Evolutionary conservation across 805 yeast species (phyloP).

Genomic region (Ogataea dorogensis): DNA sequence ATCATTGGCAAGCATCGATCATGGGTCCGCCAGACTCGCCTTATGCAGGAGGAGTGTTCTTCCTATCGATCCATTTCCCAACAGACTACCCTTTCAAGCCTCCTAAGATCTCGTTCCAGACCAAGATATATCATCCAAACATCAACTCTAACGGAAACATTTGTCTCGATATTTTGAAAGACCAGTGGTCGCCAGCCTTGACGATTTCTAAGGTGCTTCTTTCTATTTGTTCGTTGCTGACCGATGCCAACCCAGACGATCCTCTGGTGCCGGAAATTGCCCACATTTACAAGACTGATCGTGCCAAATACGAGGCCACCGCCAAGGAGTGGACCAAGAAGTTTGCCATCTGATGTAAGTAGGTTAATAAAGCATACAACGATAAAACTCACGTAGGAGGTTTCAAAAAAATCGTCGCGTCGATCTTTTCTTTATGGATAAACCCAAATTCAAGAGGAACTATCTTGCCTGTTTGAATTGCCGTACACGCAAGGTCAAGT

Average conservation of each 20-base stretch:
- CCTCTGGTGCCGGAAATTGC: constrained; percentile 99
- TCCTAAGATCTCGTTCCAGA: constrained; percentile 89
- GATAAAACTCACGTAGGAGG: constrained; percentile 1
- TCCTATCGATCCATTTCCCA: constrained; percentile 95
- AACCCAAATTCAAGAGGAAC: constrained; percentile 51
- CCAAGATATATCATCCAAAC: constrained; percentile 96
- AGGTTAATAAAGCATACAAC: constrained; percentile 12
- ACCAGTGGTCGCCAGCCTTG: constrained; percentile 98
- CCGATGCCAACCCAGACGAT: constrained; percentile 98
- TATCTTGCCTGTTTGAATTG: constrained; percentile 87
- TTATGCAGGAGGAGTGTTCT: constrained; percentile 82
- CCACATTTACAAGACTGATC: constrained; percentile 90
- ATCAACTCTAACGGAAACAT: constrained; percentile 94
- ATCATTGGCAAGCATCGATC: constrained; percentile 99
- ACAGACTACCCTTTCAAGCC: constrained; percentile 99
- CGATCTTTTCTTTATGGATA: constrained; percentile 15
- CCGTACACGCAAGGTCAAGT: constrained; percentile 76
- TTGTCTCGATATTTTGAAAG: constrained; percentile 94
- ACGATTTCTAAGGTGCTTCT: constrained; percentile 93
- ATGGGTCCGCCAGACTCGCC: constrained; percentile 98
- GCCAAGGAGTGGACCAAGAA: constrained; percentile 99
- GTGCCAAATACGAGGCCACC: constrained; percentile 91
- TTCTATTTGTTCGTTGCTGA: constrained; percentile 91
- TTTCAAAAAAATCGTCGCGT: constrained; percentile 7
- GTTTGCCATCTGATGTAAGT: constrained; percentile 68